phyloP scores from a whole-genome alignment of 2,329 filamentous ascomycete genomes.

The Fusarium pseudoanthophilum region DNA sequence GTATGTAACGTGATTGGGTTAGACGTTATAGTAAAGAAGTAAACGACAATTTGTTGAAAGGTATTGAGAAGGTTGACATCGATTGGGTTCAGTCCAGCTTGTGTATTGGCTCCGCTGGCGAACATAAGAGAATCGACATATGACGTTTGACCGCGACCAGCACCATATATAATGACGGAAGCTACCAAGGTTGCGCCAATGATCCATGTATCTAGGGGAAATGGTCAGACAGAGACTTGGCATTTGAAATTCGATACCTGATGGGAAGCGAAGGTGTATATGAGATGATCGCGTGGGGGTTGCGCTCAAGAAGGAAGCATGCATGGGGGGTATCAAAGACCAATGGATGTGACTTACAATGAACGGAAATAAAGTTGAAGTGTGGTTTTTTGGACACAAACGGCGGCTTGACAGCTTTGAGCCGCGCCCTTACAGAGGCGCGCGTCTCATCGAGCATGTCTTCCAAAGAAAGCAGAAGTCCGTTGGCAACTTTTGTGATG shows the following conservation, averaged over 20 bases:
- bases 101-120: conserved; percentile 84
- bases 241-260: conserved; percentile 1
- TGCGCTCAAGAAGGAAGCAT: background rate
- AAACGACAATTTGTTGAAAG: conserved; percentile 79
- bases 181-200: conserved; percentile 76
- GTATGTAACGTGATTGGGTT: conserved; percentile 89
- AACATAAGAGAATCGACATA: conserved; percentile 95
- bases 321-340: background rate
- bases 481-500: conserved; percentile 8
- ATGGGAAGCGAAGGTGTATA: conserved; percentile 25
- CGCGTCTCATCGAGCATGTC: conserved; percentile 50
- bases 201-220: conserved; percentile 77
- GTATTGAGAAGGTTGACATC: conserved; percentile 74
- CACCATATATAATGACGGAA: conserved; percentile 79
- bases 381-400: conserved; percentile 71
- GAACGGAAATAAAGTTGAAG: conserved; percentile 84
- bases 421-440: conserved; percentile 53
- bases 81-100: conserved; percentile 90
- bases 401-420: conserved; percentile 64
- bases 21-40: conserved; percentile 75
- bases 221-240: conserved; percentile 34
- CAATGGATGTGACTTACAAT: conserved; percentile 68
- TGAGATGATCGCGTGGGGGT: conserved; percentile 35
- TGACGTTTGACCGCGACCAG: conserved; percentile 64
- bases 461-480: conserved; percentile 15